phyloP scores from a whole-genome alignment of 2,329 filamentous ascomycete species.

The Lecanosticta acicola region DNA sequence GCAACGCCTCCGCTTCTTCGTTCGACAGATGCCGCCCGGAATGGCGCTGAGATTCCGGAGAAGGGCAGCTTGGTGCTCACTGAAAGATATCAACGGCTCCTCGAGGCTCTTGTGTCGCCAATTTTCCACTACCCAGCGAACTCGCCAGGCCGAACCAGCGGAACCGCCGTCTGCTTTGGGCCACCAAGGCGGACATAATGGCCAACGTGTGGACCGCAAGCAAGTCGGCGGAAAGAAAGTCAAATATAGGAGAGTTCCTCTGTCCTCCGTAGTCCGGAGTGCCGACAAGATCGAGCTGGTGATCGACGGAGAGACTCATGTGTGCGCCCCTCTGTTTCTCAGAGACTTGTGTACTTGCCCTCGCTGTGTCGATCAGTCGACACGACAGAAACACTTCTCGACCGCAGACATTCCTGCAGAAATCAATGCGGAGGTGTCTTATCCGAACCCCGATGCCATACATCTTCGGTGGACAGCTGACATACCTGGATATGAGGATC shows the following conservation, averaged over 20 bases:
- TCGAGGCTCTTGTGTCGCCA: background rate
- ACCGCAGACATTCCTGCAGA: slow-evolving; percentile 56
- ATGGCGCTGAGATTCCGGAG: background rate
- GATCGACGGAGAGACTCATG: background rate
- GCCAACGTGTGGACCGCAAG: no score
- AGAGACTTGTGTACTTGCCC: slow-evolving; percentile 56
- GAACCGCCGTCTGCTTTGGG: no score
- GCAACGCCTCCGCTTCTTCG: no score
- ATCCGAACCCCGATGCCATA: slow-evolving; percentile 25
- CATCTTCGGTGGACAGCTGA: slow-evolving; percentile 58
- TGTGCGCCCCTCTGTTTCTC: slow-evolving; percentile 34
- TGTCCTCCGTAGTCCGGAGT: no score
- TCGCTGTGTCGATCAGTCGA: slow-evolving; percentile 54
- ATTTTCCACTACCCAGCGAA: background rate
- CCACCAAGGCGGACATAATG: no score
- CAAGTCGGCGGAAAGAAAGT: no score
- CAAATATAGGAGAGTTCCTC: no score
- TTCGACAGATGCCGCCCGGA: background rate
- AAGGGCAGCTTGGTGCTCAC: background rate
- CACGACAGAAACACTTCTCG: slow-evolving; percentile 59
- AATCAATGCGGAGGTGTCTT: slow-evolving; percentile 38
- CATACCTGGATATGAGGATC: slow-evolving; percentile 40
- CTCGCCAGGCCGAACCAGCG: background rate
- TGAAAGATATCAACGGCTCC: background rate
- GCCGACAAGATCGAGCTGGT: slow-evolving; percentile 1